Percentiles rank a stretch among this genome's conserved stretches.
These are phyloP conservation scores for Rhizophagus sp. DNA, from an alignment of 192 early-diverging fungal genomes.

Conservation along the genomic window DNA sequence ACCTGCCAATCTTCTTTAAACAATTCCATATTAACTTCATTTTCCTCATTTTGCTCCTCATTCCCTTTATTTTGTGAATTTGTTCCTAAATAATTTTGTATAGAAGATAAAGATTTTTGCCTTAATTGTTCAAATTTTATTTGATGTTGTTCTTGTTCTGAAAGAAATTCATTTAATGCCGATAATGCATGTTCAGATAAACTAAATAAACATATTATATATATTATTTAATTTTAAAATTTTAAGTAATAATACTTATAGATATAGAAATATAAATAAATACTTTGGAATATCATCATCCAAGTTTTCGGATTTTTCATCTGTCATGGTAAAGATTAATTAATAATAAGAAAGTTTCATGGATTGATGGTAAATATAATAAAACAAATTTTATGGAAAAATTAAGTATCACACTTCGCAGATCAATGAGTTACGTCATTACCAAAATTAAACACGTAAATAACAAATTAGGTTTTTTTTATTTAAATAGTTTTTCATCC, in stretches of 20 bases:
- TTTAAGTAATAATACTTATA: not conserved
- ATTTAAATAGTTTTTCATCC: not conserved
- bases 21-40: slow-evolving; percentile 54
- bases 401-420: too few relatives aligned
- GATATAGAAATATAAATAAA: too few relatives aligned
- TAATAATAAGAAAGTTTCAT: too few relatives aligned
- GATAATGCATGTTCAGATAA: slow-evolving; percentile 26
- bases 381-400: too few relatives aligned
- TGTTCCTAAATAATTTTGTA: not conserved
- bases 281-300: too few relatives aligned
- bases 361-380: too few relatives aligned
- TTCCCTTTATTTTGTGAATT: slow-evolving; percentile 28
- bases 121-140: slow-evolving; percentile 62
- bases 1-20: slow-evolving; percentile 86
- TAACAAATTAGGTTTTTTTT: too few relatives aligned
- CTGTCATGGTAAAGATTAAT: too few relatives aligned
- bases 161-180: slow-evolving; percentile 27
- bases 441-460: too few relatives aligned
- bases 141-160: slow-evolving; percentile 65
- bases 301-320: too few relatives aligned
- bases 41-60: slow-evolving; percentile 27
- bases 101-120: slow-evolving; percentile 45
- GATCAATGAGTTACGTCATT: too few relatives aligned
- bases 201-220: not conserved
- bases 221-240: not conserved